Base-by-base conservation (phyloP, 2,329 filamentous ascomycete species). In the Fusarium nelsonii region DNA sequence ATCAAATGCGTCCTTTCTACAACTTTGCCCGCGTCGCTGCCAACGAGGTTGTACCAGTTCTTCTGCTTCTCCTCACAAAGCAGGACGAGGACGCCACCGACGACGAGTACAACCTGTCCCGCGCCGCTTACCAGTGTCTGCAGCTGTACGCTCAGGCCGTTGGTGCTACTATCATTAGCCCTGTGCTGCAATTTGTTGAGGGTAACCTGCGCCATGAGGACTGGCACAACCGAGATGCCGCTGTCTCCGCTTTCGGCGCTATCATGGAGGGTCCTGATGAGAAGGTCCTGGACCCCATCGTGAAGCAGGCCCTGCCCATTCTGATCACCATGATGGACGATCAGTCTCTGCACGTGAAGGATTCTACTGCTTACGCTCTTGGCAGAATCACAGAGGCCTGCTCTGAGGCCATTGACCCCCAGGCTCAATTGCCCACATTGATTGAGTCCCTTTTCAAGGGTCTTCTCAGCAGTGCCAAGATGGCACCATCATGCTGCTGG, bases 191-290 rank as follows among this genome's bases (percentile, higher is more conserved):
- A 63, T 99, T 98, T 76, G 95, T 99, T 53, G 96, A 99, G 84
- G 86, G 87, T 75, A 94, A 98, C 82, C 87, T 99, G 51, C 91
- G 94, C 70, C 88, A 89, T 63, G 93, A 97, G 58, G 93, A 98
- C 81, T 99, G 96, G 96, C 94, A 97, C 79, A 88, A 90, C 79
- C 90, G 96, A 74, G 96, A 99, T 83, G 96, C 96, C 54, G 94
- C 96, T 51, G 96, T 99, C 33, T 97, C 96, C 63, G 94, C 96
- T 18, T 98, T 99, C 73, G 96, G 96, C 68, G 96, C 94, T 71
- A 98, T 99, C 74, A 97, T 99, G 94, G 96, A 99, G 78, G 96
- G 96, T 28, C 96, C 96, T 1, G 96, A 98, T 62, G 92, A 97
- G 80, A 93, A 92, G 82, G 89, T 95, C 50, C 84, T 99, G 53